Evolutionary conservation across 345 rosid genomes (phyloP).

Genomic region (Firmiana major): DNA sequence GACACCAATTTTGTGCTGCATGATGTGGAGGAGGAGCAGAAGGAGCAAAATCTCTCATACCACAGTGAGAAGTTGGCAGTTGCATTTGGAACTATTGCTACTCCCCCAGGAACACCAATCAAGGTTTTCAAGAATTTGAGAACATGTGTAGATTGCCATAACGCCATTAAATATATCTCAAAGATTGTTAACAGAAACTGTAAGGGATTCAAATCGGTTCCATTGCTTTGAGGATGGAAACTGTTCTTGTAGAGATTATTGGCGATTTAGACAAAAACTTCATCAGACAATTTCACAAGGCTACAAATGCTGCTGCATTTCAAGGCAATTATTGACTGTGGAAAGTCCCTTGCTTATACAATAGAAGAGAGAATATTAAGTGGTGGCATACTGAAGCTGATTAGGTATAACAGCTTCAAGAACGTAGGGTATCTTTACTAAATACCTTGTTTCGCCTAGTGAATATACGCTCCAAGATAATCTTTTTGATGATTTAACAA

Average conservation of each 20-base stretch:
- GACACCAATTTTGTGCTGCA: constrained; percentile 69
- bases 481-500: not conserved
- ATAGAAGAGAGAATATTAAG: not conserved
- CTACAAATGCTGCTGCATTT: not conserved
- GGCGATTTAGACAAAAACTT: constrained; percentile 41
- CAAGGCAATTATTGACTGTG: not conserved
- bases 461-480: not conserved
- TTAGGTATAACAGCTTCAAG: not conserved
- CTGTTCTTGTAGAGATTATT: constrained; percentile 83
- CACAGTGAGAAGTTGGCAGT: constrained; percentile 94
- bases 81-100: constrained; percentile 80
- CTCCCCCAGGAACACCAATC: constrained; percentile 54
- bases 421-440: not conserved
- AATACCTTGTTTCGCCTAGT: not conserved
- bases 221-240: constrained; percentile 79
- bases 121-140: constrained; percentile 84
- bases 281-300: not conserved
- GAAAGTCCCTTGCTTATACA: not conserved
- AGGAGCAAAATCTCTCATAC: constrained; percentile 72
- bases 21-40: constrained; percentile 78
- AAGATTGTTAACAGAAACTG: constrained; percentile 58
- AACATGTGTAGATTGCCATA: constrained; percentile 72
- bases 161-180: constrained; percentile 79
- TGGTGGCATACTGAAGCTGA: not conserved
- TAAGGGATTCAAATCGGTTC: constrained; percentile 77